Evolutionary conservation across 2,329 filamentous ascomycete species (phyloP).

Genomic region (Emmonsiellopsis sp.): DNA sequence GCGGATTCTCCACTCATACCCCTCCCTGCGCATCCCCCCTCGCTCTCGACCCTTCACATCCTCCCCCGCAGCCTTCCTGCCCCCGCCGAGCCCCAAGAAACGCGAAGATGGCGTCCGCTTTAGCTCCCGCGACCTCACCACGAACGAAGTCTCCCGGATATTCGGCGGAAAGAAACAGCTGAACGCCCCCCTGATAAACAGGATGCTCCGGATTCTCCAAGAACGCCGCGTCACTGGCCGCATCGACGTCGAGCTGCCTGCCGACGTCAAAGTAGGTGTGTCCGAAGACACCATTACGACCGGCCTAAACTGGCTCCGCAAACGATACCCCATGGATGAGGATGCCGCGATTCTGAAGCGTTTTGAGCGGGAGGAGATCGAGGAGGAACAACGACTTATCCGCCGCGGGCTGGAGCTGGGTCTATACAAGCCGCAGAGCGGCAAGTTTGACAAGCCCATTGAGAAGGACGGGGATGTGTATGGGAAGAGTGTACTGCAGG

Average conservation of each 20-base stretch:
- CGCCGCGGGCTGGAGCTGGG: conserved; percentile 31
- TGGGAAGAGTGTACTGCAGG: conserved; percentile 33
- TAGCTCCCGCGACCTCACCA: conserved; percentile 21
- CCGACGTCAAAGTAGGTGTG: conserved; percentile 26
- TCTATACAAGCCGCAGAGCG: conserved; percentile 35
- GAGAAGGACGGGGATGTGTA: conserved; percentile 33
- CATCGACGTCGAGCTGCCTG: conserved; percentile 34
- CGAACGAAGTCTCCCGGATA: conserved; percentile 15
- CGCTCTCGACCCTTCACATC: not conserved
- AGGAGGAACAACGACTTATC: conserved; percentile 28
- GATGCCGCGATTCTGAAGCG: conserved; percentile 39
- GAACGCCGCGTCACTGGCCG: conserved; percentile 35
- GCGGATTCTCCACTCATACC: not conserved
- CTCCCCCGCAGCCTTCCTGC: not conserved
- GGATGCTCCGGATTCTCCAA: conserved; percentile 31
- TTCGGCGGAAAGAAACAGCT: conserved; percentile 24
- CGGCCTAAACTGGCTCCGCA: conserved; percentile 33
- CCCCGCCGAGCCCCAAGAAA: conserved; percentile 4
- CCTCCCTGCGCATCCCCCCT: not conserved
- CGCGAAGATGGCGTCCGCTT: conserved; percentile 20
- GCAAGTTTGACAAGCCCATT: conserved; percentile 31
- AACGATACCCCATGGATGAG: conserved; percentile 35
- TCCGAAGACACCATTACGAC: conserved; percentile 24
- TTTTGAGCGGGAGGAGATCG: conserved; percentile 30
- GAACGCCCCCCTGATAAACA: conserved; percentile 25